A percentile compares a stretch with the other conserved stretches of the same genome.
Conservation (phyloP, 179 eudicot genomes). For the Gypsophila paniculata region DNA sequence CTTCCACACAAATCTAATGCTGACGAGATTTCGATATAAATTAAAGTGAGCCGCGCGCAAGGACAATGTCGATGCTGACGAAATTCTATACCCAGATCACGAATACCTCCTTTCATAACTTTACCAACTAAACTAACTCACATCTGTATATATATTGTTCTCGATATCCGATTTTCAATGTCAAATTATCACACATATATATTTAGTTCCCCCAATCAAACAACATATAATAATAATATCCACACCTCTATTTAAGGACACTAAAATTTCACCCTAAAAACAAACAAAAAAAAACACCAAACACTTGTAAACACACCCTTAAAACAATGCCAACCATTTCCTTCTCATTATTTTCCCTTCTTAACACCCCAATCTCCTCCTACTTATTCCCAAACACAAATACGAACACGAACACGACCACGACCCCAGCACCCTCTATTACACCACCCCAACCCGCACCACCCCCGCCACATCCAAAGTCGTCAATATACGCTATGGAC, state of each 20-base stretch:
- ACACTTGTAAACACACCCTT: conserved; percentile 20
- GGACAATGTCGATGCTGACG: too few relatives aligned
- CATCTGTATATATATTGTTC: too few relatives aligned
- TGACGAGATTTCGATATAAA: too few relatives aligned
- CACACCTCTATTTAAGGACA: conserved; percentile 23
- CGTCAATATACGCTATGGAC: conserved; percentile 6
- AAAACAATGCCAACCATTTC: conserved; percentile 30
- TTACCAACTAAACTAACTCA: too few relatives aligned
- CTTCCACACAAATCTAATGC: too few relatives aligned
- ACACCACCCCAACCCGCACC: conserved; percentile 3
- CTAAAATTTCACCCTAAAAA: background rate
- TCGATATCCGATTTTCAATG: too few relatives aligned
- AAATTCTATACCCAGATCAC: too few relatives aligned
- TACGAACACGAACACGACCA: background rate
- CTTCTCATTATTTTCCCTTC: conserved; percentile 24
- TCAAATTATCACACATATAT: background rate
- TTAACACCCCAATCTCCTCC: conserved; percentile 25
- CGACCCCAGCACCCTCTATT: conserved; percentile 5
- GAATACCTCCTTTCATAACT: too few relatives aligned
- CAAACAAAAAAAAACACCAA: conserved; percentile 1
- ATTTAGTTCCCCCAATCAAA: background rate
- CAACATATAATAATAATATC: background rate
- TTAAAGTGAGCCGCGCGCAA: too few relatives aligned
- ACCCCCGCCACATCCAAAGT: conserved; percentile 5
- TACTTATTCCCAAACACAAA: conserved; percentile 23